Base-by-base conservation (phyloP, 257 asterid species). In the Mentha longifolia region DNA sequence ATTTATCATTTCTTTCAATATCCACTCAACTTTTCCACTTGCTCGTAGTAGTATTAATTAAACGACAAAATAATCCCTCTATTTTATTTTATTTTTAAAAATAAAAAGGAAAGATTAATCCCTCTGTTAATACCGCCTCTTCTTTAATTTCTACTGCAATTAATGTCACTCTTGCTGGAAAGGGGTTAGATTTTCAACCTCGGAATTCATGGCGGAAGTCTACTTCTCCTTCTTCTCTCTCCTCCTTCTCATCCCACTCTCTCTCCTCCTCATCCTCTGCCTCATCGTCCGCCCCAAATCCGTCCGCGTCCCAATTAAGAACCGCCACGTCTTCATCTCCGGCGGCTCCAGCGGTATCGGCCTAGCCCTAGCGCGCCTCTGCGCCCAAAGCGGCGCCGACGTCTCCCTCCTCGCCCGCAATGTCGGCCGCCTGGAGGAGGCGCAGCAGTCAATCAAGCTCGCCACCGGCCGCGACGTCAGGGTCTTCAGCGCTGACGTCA, bases 331-430 rank as follows among this genome's bases (percentile, higher is more conserved):
- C 16, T 82, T 95, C 88, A 92, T 95, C 82, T 84, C 98, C 55
- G 99, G 99, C 25, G 98, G 99, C 58, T 95, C 99, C 74, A 95
- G 99, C 74, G 99, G 99, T 68, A 92, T 95, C 79, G 99, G 99
- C 62, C 84, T 95, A 51, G 92, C 99, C 15, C 80, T 95, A 9
- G 99, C 97, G 12, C 93, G 81, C 73, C 86, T 78, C 61, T 92
- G 96, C 78, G 91, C 89, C 17, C 80, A 73, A 1, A 71, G 61
- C 0, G 97, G 99, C 35, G 94, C 99, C 25, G 81, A 79, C 30
- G 95, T 95, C 70, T 80, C 86, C 60, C 80, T 95, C 73, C 92
- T 95, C 8, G 98, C 99, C 8, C 95, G 98, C 45, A 74, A 74
- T 71, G 76, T 65, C 73, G 30, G 15, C n/a, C 90, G 80, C 80